phyloP scores from a whole-genome alignment of 1,284 basidiomycete genomes.

The Ustilago cynodontis region DNA sequence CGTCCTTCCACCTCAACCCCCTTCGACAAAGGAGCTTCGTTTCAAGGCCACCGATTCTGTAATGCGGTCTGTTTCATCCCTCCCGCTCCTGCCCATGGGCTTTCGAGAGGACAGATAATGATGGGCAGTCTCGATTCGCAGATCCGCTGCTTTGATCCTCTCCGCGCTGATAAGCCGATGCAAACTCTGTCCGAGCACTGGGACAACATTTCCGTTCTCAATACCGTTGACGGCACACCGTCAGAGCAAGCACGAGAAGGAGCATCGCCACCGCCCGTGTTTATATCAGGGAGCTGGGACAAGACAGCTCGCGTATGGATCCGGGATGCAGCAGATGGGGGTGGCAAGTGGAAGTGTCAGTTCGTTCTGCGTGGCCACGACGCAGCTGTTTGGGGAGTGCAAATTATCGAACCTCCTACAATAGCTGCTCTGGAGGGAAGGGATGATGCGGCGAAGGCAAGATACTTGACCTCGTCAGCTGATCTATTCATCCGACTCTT shows the following conservation, averaged over 20 bases:
- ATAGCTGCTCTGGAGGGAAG: neutral
- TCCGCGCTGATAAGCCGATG: constrained; percentile 28
- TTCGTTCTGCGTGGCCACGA: constrained; percentile 47
- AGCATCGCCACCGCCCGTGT: neutral
- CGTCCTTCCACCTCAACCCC: neutral
- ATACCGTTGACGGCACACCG: neutral
- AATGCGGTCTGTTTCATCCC: constrained; percentile 38
- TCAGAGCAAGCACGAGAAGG: neutral
- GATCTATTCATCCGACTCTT: constrained; percentile 57
- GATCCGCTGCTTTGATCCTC: constrained; percentile 52
- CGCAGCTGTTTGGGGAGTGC: constrained; percentile 54
- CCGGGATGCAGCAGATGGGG: constrained; percentile 11
- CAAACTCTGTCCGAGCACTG: constrained; percentile 50
- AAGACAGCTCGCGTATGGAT: constrained; percentile 44
- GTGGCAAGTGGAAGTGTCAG: constrained; percentile 28
- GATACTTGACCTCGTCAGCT: constrained; percentile 48
- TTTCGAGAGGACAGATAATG: constrained; percentile 35
- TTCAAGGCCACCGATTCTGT: constrained; percentile 32
- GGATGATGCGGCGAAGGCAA: neutral
- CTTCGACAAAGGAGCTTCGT: constrained; percentile 24
- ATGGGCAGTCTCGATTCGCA: constrained; percentile 48
- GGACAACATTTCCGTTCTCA: constrained; percentile 53
- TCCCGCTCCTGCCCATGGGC: neutral
- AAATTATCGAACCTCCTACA: constrained; percentile 37
- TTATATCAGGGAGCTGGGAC: constrained; percentile 57